Base-by-base conservation (phyloP, 169 alveolate genomes). In the Plasmodium malariae region DNA sequence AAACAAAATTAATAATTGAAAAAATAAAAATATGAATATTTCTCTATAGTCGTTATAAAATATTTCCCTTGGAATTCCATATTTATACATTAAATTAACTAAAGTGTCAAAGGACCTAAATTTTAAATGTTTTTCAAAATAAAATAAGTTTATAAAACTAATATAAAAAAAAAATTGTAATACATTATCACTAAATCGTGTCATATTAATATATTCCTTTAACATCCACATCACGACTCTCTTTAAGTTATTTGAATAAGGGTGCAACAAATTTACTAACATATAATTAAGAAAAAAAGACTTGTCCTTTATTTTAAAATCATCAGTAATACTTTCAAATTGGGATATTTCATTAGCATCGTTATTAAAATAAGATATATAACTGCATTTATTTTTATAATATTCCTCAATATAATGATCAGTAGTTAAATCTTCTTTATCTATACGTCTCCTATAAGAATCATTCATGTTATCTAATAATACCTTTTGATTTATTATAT, bases 91-190 rank as follows among this genome's bases (percentile, higher is more conserved):
- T 24, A 78, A 78, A 62, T 51, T 63, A 63, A 78, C 48, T 9
- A 78, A 24, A 6, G 89, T 78, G 26, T 78, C 80, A 68, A 78
- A 78, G 14, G 89, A 78, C 17, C 63, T 62, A 30, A 78, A 78
- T 65, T 78, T 78, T 78, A 78, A 62, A 37, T 78, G 89, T 21
- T 78, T 78, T 37, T 78, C 89, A 62, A 78, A 78, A 78, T 78
- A 63, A 54, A 78, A 78, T 68, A 78, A 54, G 63, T 78, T 78
- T 24, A 78, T 63, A 55, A 78, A 78, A 55, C 78, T 62, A 14
- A 21, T n/a, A 37, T 62, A 78, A 49, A 78, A 78, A 43, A 78
- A 78, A 63, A 78, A 78, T 24, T 45, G 78, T 68, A 78, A 36
- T 14, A 55, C 30, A 40, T 78, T 78, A 48, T 78, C 89, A 69